Percentiles rank a stretch among this genome's conserved stretches.
Conservation (phyloP, 768 basidiomycete genomes). For the Leucocoprinus leucothites region DNA sequence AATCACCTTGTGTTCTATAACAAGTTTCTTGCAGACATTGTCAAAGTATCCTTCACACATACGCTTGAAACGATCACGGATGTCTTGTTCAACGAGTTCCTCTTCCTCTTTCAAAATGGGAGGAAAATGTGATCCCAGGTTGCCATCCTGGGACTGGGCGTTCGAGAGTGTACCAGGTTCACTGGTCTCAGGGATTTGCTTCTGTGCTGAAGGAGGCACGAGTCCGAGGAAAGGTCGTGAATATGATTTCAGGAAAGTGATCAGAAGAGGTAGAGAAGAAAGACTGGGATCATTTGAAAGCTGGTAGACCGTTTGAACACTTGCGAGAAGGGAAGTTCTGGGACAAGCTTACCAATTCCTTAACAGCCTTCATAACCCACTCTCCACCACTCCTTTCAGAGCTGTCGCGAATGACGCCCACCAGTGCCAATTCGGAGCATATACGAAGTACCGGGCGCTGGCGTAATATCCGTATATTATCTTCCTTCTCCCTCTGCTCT, state of each 20-base stretch:
- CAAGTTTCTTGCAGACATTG: conserved; percentile 84
- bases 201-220: conserved; percentile 44
- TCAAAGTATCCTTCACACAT: conserved; percentile 96
- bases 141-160: conserved; percentile 24
- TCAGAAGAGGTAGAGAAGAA: conserved; percentile 84
- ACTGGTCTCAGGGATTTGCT: conserved; percentile 53
- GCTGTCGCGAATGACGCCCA: conserved; percentile 77
- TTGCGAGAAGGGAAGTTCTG: background rate
- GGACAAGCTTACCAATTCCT: conserved; percentile 66
- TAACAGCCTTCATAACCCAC: conserved; percentile 85
- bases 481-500: conserved; percentile 93
- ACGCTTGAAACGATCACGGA: conserved; percentile 84
- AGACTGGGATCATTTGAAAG: conserved; percentile 84
- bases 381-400: conserved; percentile 74
- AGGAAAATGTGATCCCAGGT: conserved; percentile 36
- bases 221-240: conserved; percentile 86
- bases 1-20: conserved; percentile 85
- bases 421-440: conserved; percentile 85
- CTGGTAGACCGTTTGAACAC: conserved; percentile 36
- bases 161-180: conserved; percentile 57
- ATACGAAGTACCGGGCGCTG: conserved; percentile 87
- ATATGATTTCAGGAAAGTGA: conserved; percentile 93
- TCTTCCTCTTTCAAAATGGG: conserved; percentile 48
- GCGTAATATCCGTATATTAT: conserved; percentile 68
- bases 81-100: conserved; percentile 81